Conservation (phyloP, 2,329 filamentous ascomycete species). For the Rhinocladiella similis region DNA sequence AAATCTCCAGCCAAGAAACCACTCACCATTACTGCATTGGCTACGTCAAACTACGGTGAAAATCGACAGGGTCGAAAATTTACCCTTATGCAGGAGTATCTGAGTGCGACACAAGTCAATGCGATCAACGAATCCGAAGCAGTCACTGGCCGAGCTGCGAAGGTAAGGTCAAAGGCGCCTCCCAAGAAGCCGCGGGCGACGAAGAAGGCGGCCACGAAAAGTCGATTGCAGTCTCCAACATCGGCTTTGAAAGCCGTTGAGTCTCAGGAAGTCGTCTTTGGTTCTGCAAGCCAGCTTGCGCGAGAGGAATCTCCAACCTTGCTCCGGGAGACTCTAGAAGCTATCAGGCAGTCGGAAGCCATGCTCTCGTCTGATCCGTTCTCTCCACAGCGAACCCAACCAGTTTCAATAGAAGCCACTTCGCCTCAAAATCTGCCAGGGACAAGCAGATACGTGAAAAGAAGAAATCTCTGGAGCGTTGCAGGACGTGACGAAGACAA, state of each 20-base stretch:
- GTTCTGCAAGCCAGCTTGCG: constrained; percentile 80
- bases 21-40: constrained; percentile 74
- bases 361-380: constrained; percentile 19
- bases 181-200: constrained; percentile 20
- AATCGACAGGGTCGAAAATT: constrained; percentile 32
- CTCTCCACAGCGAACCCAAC: constrained; percentile 16
- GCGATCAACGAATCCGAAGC: background rate
- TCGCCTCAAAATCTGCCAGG: constrained; percentile 35
- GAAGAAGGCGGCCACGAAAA: constrained; percentile 40
- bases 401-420: constrained; percentile 24
- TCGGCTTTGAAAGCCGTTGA: constrained; percentile 66
- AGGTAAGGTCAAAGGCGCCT: constrained; percentile 13
- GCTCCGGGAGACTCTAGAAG: constrained; percentile 62
- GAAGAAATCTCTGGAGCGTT: constrained; percentile 65
- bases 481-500: constrained; percentile 67
- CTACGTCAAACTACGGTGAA: constrained; percentile 67
- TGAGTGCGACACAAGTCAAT: constrained; percentile 36
- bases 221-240: constrained; percentile 63
- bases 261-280: constrained; percentile 77
- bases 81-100: constrained; percentile 49
- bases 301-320: constrained; percentile 69
- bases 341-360: constrained; percentile 60
- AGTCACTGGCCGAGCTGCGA: background rate
- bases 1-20: constrained; percentile 67
- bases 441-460: constrained; percentile 35